phyloP scores from a whole-genome alignment of 2,329 filamentous ascomycete genomes.

The Phaeosphaeriaceae sp. region DNA sequence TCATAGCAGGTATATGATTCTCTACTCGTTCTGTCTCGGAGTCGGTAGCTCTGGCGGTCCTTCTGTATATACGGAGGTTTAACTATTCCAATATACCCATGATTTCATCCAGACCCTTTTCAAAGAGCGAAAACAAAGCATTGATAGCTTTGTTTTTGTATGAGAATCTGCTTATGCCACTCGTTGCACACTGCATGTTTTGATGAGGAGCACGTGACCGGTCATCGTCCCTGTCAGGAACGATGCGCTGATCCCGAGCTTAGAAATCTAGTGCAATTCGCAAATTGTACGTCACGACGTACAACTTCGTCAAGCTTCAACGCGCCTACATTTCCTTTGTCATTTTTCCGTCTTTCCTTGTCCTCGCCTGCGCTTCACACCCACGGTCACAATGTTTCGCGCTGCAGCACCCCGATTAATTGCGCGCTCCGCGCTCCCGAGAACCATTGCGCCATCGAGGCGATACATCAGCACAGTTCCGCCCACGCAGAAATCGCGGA shows the following conservation, averaged over 20 bases:
- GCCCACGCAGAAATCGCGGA: conserved; percentile 72
- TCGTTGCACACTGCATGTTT: background rate
- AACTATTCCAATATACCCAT: conserved; percentile 30
- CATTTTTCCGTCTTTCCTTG: conserved; percentile 23
- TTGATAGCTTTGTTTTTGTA: background rate
- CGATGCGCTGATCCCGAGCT: conserved; percentile 9
- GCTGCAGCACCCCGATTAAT: conserved; percentile 57
- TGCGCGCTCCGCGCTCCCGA: conserved; percentile 46
- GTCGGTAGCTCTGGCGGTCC: conserved; percentile 16
- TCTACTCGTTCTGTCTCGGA: conserved; percentile 18
- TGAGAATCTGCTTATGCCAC: background rate
- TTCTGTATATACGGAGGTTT: conserved; percentile 33
- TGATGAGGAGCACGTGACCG: conserved; percentile 1
- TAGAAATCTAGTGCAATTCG: conserved; percentile 30
- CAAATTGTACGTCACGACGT: conserved; percentile 27
- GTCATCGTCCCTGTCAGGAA: conserved; percentile 4
- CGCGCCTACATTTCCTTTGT: conserved; percentile 21
- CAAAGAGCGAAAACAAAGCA: background rate
- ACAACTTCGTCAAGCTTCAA: conserved; percentile 14
- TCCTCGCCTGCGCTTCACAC: conserved; percentile 2
- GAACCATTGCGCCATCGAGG: conserved; percentile 45
- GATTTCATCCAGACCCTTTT: background rate
- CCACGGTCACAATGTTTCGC: conserved; percentile 59
- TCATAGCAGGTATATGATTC: conserved; percentile 21
- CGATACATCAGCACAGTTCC: conserved; percentile 67